Base-by-base conservation (phyloP, 495 filamentous ascomycete species). In the Annulohypoxylon bovei region DNA sequence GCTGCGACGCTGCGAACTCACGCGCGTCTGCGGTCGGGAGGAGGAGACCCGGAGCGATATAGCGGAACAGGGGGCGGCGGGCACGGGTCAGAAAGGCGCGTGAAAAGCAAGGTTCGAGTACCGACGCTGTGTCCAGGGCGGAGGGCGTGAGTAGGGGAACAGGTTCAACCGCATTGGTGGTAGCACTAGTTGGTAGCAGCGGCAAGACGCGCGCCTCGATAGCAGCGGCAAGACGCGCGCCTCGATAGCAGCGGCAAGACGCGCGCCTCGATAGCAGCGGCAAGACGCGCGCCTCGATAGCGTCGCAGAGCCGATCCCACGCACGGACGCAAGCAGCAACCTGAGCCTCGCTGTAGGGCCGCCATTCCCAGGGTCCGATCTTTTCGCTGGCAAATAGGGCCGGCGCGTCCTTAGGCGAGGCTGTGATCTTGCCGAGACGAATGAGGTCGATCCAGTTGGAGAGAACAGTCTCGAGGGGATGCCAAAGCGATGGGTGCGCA, bases 381-480 rank as follows among this genome's bases (percentile, higher is more conserved):
- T 75, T 75, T 30, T 74, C 66, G 35, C 46, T 70, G 27, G 4
- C 58, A 35, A 58, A 72, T 18, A 62, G 50, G 25, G 52, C 20
- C 6, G 59, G 62, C 7, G 60, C 33, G 30, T 68, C 61, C 0
- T 23, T 47, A 1, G 56, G 67, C 22, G 68, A 75, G 18, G 75
- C 75, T 4, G 47, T 61, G 16, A 77, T 61, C 64, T 78, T 82
- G 7, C 76, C 78, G 11, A 81, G 61, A 0, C 58, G 71, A 27
- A 77, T 40, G 33, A 79, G 60, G 8, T 68, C n/a, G 23, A 81
- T 76, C 79, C 77, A 82, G 16, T 81, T 73, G n/a, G 68, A 74
- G 4, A 82, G 74, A 14, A 82, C 67, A 0, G 79, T 82, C 70
- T 81, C 80, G 2, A 81, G 63, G 0, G 80, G 78, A 28, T 76